Base-by-base conservation (phyloP, 2,329 filamentous ascomycete genomes). In the Scytalidium sp. region DNA sequence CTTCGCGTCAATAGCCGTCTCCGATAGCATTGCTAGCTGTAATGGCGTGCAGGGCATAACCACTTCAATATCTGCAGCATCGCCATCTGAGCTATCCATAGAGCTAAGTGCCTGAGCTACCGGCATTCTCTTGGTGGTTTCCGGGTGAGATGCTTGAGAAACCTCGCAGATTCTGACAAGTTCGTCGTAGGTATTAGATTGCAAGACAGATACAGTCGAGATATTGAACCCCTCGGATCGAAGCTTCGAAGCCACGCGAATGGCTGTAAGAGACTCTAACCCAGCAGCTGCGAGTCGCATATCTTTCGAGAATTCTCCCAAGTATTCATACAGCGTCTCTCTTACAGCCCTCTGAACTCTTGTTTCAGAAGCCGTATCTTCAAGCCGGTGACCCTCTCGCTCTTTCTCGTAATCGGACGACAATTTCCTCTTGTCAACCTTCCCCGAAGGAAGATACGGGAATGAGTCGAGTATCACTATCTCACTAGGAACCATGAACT, bases 401-500 rank as follows among this genome's bases (percentile, higher is more conserved):
- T 57, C 56, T 25, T 66, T 59, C n/a, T 64, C 57, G 57, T 86
- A 88, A 7, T 80, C 70, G 1, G 71, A 63, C 56, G 83, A 75
- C 7, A 96, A 69, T 11, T 66, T 68, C 58, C 83, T 86, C 46
- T 83, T 83, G 60, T 96, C 87, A 13, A 92, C 77, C 62, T 97
- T 97, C 1, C 92, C 92, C 1, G 90, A 96, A 2, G 90, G 75
- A 19, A 96, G 71, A 46, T 85, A 83, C 1, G 90, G 90, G 49
- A 96, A 84, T 8, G 77, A 72, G 1, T 75, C 57, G 54, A 87
- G 69, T 1, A 87, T 61, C 1, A 90, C 66, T 20, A 95, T 71
- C 53, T 95, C 87, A 3, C 80, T 78, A 0, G 92, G 92, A 1
- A 95, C 70, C 92, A 96, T 96, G 63, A 85, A 94, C 3, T 76